Base-by-base conservation (phyloP, 1,139 yeast species). In the Scheffersomyces quercinus region DNA sequence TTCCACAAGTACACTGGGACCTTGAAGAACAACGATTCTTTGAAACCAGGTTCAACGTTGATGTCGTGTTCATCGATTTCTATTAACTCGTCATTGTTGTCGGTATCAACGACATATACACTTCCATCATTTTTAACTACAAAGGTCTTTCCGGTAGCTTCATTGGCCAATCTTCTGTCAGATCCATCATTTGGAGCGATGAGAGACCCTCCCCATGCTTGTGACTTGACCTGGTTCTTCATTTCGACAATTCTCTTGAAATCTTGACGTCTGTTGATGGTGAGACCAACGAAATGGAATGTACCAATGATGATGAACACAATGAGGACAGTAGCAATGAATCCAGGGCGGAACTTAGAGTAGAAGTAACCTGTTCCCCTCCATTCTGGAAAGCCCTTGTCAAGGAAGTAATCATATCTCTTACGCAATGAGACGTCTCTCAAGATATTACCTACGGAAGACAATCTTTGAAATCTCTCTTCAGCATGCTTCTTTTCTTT, bases 331-430 rank as follows among this genome's bases (percentile, higher is more conserved):
- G 88, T 81, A 42, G 81, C 67, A 2, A 71, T 47, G 2, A 88
- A 54, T 35, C 85, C 87, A 7, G 88, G 89, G 42, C 80, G 74
- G 62, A 80, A 84, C 55, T 76, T 72, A 36, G 78, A 64, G 50
- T 78, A 79, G 42, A 67, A 70, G 59, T 78, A 81, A 0, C 74
- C 79, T 1, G 78, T 67, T 0, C 78, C 80, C 46, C 78, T 82
- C 81, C 88, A 88, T 46, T 76, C 75, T 4, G 99, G 99, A 65
- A 93, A 93, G 3, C 99, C 99, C 53, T 83, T 80, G 33, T 78
- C 73, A 45, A 87, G 70, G 65, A 88, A 93, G 64, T 83, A 91
- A 62, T 93, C 98, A 62, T 93, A 93, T 13, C 93, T 75, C 51
- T 83, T 85, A 48, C 85, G 81, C 46, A 79, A 75, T 8, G 80